Evolutionary conservation across 805 yeast genomes (phyloP).

Genomic region (Saccharomycopsis fibuligera): DNA sequence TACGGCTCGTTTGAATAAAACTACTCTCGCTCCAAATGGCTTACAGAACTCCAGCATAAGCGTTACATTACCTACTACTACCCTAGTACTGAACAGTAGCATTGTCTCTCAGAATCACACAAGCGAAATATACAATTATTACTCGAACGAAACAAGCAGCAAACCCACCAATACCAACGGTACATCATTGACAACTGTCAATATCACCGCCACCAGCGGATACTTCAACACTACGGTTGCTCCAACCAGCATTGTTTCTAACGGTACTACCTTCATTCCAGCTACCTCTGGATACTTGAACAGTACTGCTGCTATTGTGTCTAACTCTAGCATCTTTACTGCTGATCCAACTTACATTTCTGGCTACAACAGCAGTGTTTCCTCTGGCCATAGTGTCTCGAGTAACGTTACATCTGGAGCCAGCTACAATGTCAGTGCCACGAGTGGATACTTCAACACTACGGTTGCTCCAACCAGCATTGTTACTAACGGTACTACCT

Average conservation of each 20-base stretch:
- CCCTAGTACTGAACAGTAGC: no score
- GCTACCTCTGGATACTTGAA: background rate
- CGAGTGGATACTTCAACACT: background rate
- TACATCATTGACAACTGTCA: no score
- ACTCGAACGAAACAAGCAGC: no score
- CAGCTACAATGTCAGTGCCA: background rate
- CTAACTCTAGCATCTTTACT: background rate
- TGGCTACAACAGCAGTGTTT: background rate
- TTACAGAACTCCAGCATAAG: no score
- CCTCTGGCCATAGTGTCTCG: background rate
- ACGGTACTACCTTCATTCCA: background rate
- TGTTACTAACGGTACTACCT: background rate
- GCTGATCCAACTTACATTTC: background rate
- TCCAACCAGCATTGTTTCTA: background rate
- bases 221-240: background rate
- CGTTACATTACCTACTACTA: no score
- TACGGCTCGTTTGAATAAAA: no score
- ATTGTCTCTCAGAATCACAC: no score
- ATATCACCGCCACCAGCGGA: no score
- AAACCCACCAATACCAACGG: no score
- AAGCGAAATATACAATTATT: no score
- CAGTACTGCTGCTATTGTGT: background rate
- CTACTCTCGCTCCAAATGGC: no score
- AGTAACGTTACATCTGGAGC: background rate
- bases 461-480: background rate